Evolutionary conservation across 768 basidiomycete species (phyloP).

Genomic region (Russula virescens): DNA sequence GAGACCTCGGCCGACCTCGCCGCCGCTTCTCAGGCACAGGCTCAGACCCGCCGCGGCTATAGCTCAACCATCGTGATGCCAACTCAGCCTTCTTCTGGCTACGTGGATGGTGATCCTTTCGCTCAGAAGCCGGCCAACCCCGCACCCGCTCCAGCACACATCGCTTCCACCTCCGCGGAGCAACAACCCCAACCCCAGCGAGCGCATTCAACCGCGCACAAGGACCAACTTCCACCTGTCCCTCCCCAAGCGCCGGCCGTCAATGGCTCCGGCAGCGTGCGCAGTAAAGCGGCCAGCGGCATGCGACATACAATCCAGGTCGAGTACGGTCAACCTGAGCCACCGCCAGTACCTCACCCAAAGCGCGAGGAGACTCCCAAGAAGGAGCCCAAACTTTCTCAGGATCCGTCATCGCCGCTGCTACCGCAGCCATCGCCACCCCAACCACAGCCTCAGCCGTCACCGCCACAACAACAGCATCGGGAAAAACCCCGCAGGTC

Average conservation of each 20-base stretch:
- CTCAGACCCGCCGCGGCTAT: conserved; percentile 30
- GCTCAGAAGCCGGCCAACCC: conserved; percentile 26
- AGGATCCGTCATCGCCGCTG: conserved; percentile 1
- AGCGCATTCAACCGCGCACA: conserved; percentile 10
- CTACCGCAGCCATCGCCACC: conserved; percentile 1
- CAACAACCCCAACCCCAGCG: conserved; percentile 3
- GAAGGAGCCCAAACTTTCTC: conserved; percentile 10
- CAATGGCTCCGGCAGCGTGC: conserved; percentile 36
- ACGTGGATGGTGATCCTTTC: conserved; percentile 68
- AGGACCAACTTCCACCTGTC: conserved; percentile 16
- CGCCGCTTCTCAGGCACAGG: conserved; percentile 31
- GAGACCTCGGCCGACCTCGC: conserved; percentile 64
- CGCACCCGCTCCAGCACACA: conserved; percentile 35
- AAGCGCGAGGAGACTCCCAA: conserved; percentile 16
- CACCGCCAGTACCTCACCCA: conserved; percentile 15
- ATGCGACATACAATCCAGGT: conserved; percentile 95
- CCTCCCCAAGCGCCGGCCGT: conserved; percentile 8
- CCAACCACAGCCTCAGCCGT: background rate
- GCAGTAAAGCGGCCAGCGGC: conserved; percentile 40
- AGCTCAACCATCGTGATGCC: conserved; percentile 37
- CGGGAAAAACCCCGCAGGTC: conserved; percentile 14
- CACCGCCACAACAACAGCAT: conserved; percentile 13
- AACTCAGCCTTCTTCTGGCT: conserved; percentile 41
- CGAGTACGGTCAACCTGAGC: conserved; percentile 74
- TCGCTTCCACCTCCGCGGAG: conserved; percentile 28